Conservation (phyloP, 768 basidiomycete genomes). For the Boletus fagicola region DNA sequence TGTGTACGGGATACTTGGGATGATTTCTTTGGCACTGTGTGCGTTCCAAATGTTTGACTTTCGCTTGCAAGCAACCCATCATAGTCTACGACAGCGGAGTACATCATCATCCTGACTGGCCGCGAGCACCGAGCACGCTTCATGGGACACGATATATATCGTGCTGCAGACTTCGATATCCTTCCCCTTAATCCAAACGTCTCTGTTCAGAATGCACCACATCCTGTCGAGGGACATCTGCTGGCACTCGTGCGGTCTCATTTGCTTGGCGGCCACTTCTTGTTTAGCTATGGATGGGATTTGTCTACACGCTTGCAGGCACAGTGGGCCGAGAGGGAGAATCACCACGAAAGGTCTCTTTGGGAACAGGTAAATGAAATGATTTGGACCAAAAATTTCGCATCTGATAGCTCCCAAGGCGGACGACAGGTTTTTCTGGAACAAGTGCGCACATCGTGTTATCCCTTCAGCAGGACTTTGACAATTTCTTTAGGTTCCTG, state of each 20-base stretch:
- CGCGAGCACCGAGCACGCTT: conserved; percentile 76
- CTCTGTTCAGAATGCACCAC: conserved; percentile 64
- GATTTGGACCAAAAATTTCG: not conserved
- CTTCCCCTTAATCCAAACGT: conserved; percentile 79
- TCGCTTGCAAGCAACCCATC: not conserved
- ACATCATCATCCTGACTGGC: conserved; percentile 84
- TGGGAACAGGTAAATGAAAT: conserved; percentile 70
- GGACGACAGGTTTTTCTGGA: conserved; percentile 99
- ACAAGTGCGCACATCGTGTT: conserved; percentile 45
- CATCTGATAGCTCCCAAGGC: conserved; percentile 48
- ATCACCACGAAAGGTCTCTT: conserved; percentile 52
- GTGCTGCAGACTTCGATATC: conserved; percentile 87
- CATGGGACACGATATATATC: conserved; percentile 84
- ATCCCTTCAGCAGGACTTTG: conserved; percentile 4
- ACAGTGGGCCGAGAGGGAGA: conserved; percentile 62
- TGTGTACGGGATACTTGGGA: conserved; percentile 73
- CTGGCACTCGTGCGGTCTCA: conserved; percentile 85
- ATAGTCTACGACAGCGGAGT: conserved; percentile 66
- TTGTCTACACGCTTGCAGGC: conserved; percentile 83
- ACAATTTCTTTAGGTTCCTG: conserved; percentile 40
- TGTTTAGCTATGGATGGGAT: conserved; percentile 91
- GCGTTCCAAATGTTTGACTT: conserved; percentile 27
- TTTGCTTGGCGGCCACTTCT: conserved; percentile 72
- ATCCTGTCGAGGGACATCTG: conserved; percentile 86
- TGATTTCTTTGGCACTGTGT: conserved; percentile 78